Base-by-base conservation (phyloP, 2,329 filamentous ascomycete species). In the Cladophialophora exuberans region DNA sequence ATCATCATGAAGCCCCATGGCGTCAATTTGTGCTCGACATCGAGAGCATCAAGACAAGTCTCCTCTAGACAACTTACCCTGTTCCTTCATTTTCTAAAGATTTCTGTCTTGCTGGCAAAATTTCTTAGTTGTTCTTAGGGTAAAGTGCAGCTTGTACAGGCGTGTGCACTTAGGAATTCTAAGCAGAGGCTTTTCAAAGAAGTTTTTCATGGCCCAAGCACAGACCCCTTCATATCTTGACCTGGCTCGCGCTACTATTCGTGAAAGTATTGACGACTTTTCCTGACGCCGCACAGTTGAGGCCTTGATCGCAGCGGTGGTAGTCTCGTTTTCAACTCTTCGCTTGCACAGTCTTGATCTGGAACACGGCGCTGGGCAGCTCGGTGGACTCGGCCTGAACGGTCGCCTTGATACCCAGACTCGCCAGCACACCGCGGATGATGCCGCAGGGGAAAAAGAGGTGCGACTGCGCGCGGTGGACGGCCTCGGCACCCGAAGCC, bases 401-500 rank as follows among this genome's bases (percentile, higher is more conserved):
- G 1, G 87, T 95, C 7, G 92, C 92, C 65, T 86, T 87, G 65
- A 97, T 91, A 4, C 93, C 94, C 77, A 99, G 79, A 46, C 88
- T 91, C n/a, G 91, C 87, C 45, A 99, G 76, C n/a, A 90, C 91
- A 25, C 94, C 94, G 54, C 93, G 83, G 57, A 99, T 89, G 44
- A 99, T 82, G 42, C 94, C 94, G 65, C 92, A 96, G 6, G 94
- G 94, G 67, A 97, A 97, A 83, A 90, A 97, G 11, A 99, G 79
- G 71, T 88, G 95, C 28, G 53, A 36, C 69, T 95, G 89, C 22
- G 91, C 91, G 65, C 85, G 81, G 17, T 82, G 75, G 44, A 92
- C 81, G 13, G 87, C 88, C 68, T 90, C 86, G 9, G 86, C 85
- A 35, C 87, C 83, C 15, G 84, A 79, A 65, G 93, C 87, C 62